Conservation (phyloP, 371 early-diverging fungal species). For the Polyrhizophydium stewartii region DNA sequence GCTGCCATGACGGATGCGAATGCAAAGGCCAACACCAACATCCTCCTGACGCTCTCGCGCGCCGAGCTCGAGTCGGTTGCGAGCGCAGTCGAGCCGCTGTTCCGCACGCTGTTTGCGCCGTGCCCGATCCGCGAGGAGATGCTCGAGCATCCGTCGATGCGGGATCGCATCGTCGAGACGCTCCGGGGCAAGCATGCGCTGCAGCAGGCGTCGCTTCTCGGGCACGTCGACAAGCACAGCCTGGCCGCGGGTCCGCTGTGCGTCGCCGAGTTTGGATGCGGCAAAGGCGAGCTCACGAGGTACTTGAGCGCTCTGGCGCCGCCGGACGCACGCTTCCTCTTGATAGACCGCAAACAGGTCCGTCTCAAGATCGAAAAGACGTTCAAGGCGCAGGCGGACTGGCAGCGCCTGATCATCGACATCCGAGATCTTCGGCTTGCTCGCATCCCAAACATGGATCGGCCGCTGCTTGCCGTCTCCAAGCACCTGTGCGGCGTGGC, state of each 20-base stretch:
- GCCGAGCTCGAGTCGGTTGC: constrained; percentile 4
- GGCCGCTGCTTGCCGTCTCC: constrained; percentile 62
- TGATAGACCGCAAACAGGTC: constrained; percentile 65
- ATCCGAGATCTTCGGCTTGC: constrained; percentile 76
- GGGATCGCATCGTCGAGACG: constrained; percentile 44
- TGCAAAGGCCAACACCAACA: constrained; percentile 2
- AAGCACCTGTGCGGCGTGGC: constrained; percentile 94
- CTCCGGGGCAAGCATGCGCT: constrained; percentile 22
- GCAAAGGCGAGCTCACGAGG: constrained; percentile 65
- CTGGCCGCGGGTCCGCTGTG: constrained; percentile 55
- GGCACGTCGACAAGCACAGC: constrained; percentile 61
- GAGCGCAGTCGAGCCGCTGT: background rate
- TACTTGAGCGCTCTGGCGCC: constrained; percentile 59
- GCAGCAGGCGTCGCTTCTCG: constrained; percentile 67
- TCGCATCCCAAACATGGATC: constrained; percentile 36
- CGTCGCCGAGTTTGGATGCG: constrained; percentile 83
- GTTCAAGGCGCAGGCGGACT: constrained; percentile 32
- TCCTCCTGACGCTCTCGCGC: background rate
- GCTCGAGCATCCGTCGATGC: constrained; percentile 11
- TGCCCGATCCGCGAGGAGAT: background rate
- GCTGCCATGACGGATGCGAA: too few species aligned
- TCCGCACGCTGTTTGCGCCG: background rate
- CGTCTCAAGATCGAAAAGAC: constrained; percentile 27
- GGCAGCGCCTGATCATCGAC: constrained; percentile 66
- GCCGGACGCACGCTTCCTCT: constrained; percentile 55